Evolutionary conservation across 2,329 filamentous ascomycete species (phyloP), one percentile per base, ranked within the genome.

Genomic region (Ophiosphaerella korrae): DNA sequence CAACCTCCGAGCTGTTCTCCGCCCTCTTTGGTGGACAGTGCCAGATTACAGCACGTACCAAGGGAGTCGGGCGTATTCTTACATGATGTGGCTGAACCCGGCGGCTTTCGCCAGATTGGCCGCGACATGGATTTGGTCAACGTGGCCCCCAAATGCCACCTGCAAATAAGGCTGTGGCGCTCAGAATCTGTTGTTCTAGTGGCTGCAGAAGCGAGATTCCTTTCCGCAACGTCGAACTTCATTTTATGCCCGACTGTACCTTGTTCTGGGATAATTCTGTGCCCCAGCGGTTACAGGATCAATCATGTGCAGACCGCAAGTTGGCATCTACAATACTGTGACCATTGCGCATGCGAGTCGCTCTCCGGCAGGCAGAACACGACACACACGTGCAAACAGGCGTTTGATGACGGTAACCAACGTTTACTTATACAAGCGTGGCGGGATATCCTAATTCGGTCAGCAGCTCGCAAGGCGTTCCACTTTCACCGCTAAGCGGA

Each of bases 51-150:
- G 40, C 45, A 38, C 47, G 45, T 39, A 21, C 18, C 18, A 4
- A 36, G 44, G 51, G 55, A 51, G 57, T 53, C 52, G 62, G 62
- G 62, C 62, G 62, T 63, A 60, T 54, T 62, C 62, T 65, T 50
- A 65, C 60, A 50, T 59, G 40, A 63, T 60, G 45, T 55, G 49
- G 50, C 51, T 56, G 42, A 52, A 56, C 47, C 45, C 41, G 13
- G 13, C 37, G 21, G 5, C 31, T 36, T 41, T 45, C 40, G 46
- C 45, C 42, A 44, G 12, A 54, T 57, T 57, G 52, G 56, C 44
- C 47, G 39, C 43, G 26, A 31, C 21, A 13, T 36, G 46, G 50
- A 18, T 45, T 44, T 14, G 8, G 38, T 39, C 35, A 41, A 33
- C 31, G 35, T 50, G 41, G 49, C 49, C 58, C 58, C 58, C 53